phyloP scores from a whole-genome alignment of 176 grass and related monocot genomes.

The Microstegium vimineum region DNA sequence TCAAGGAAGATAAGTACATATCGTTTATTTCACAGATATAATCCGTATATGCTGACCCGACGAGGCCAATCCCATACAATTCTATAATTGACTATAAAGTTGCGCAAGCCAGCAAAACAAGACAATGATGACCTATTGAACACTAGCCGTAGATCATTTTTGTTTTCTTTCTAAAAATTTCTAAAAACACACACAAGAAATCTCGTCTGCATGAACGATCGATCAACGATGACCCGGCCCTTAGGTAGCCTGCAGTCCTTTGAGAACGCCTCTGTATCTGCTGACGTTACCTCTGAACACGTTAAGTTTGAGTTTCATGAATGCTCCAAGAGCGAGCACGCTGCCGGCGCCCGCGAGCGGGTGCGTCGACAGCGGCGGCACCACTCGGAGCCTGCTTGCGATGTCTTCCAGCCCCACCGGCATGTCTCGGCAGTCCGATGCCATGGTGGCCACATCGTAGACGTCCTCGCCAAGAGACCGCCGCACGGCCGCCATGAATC shows the following conservation, averaged over 20 bases:
- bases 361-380: neutral
- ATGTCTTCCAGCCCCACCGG: neutral
- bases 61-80: neutral
- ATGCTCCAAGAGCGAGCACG: neutral
- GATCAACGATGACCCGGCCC: too few species aligned
- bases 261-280: neutral
- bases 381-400: neutral
- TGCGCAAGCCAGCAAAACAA: too few species aligned
- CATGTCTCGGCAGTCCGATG: neutral
- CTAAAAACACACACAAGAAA: too few species aligned
- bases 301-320: neutral
- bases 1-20: neutral
- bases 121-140: too few species aligned
- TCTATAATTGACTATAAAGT: too few species aligned
- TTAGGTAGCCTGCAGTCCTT: neutral
- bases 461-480: neutral
- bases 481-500: neutral
- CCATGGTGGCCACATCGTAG: conserved; percentile 10
- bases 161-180: too few species aligned
- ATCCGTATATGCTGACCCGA: neutral
- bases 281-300: neutral
- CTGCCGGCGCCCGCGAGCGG: conserved; percentile 1
- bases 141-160: too few species aligned
- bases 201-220: neutral
- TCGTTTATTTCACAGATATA: neutral